Percentiles rank a stretch among this genome's conserved stretches.
phyloP scores from a whole-genome alignment of 2,329 filamentous ascomycete species.

The Dendryphion nanum region DNA sequence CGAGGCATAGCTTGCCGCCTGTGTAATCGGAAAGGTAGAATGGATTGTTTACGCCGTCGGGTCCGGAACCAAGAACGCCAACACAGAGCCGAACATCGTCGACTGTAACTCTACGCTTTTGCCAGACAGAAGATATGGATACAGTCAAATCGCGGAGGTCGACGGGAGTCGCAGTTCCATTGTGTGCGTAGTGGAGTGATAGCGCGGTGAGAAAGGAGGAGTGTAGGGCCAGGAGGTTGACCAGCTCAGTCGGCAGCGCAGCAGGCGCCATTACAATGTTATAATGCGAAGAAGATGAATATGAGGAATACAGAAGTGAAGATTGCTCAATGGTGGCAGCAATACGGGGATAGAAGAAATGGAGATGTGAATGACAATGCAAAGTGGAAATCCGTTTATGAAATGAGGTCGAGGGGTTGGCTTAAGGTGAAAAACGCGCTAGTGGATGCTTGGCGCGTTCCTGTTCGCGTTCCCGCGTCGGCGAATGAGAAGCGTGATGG shows the following conservation, averaged over 20 bases:
- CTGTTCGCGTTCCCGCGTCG: constrained; percentile 7
- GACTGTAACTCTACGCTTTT: constrained; percentile 45
- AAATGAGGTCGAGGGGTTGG: constrained; percentile 27
- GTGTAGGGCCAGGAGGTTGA: constrained; percentile 46
- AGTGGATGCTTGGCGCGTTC: constrained; percentile 1
- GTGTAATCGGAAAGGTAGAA: constrained; percentile 46
- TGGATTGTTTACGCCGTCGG: constrained; percentile 27
- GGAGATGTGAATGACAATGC: constrained; percentile 14
- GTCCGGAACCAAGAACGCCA: constrained; percentile 37
- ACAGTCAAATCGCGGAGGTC: constrained; percentile 41
- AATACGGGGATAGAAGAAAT: constrained; percentile 12
- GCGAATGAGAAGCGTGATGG: constrained; percentile 20
- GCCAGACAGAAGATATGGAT: constrained; percentile 45
- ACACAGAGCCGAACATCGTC: constrained; percentile 48
- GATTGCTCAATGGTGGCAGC: not conserved
- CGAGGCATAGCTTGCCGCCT: constrained; percentile 43
- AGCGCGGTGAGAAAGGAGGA: constrained; percentile 50
- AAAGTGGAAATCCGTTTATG: constrained; percentile 15
- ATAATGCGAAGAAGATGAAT: constrained; percentile 8
- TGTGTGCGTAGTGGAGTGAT: constrained; percentile 51
- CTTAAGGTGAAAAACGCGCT: constrained; percentile 19
- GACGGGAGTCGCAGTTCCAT: constrained; percentile 45
- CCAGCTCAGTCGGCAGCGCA: constrained; percentile 42
- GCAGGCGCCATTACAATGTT: constrained; percentile 31
- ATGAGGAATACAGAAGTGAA: constrained; percentile 14